Evolutionary conservation across 192 early-diverging fungal genomes (phyloP).

Genomic region (Umbelopsis sp.): DNA sequence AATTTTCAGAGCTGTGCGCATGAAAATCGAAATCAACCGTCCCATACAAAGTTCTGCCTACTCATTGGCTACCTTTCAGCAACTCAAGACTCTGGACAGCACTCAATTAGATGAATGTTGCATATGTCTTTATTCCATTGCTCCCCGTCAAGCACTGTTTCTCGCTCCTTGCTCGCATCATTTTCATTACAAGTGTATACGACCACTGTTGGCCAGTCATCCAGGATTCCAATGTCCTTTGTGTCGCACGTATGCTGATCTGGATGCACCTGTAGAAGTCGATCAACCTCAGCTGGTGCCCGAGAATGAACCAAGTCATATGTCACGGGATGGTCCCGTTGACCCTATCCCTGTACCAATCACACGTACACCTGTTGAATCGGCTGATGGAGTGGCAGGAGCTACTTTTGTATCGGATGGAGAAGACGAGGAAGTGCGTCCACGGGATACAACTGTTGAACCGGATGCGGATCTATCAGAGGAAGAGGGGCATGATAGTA

Average conservation of each 20-base stretch:
- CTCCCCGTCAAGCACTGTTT: constrained; percentile 82
- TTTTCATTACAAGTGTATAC: constrained; percentile 91
- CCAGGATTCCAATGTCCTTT: constrained; percentile 87
- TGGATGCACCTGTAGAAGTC: constrained; percentile 76
- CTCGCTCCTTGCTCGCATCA: constrained; percentile 84
- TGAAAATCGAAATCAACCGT: constrained; percentile 77
- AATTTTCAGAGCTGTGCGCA: constrained; percentile 92
- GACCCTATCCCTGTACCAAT: neutral
- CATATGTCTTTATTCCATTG: constrained; percentile 80
- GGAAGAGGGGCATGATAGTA: neutral
- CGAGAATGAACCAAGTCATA: too few species aligned
- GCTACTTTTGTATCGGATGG: constrained; percentile 6
- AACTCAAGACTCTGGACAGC: neutral
- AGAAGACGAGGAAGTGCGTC: constrained; percentile 3
- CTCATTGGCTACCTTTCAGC: constrained; percentile 14
- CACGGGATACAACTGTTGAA: neutral
- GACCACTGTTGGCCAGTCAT: constrained; percentile 71
- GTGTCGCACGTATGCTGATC: constrained; percentile 90
- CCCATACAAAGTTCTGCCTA: constrained; percentile 30
- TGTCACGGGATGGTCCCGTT: neutral
- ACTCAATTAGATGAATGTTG: constrained; percentile 65
- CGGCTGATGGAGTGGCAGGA: neutral
- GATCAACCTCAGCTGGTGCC: constrained; percentile 18
- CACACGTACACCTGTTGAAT: neutral
- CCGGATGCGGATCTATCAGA: neutral